Conservation (phyloP, 495 filamentous ascomycete genomes). For the Cairneyella variabilis region DNA sequence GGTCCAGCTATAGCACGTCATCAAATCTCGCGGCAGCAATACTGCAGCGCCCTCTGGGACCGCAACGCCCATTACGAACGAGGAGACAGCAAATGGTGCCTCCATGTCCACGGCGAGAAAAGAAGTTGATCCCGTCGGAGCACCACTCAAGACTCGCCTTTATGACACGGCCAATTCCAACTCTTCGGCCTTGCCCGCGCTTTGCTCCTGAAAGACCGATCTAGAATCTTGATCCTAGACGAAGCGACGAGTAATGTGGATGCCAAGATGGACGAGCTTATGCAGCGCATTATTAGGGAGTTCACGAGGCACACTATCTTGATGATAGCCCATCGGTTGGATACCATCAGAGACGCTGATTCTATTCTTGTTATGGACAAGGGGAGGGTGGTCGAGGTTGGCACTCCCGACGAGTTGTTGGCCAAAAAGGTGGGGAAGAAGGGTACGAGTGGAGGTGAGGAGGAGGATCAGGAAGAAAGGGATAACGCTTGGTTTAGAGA, state of each 20-base stretch:
- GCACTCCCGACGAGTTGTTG: conserved; percentile 65
- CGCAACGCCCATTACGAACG: background rate
- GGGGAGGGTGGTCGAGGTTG: conserved; percentile 67
- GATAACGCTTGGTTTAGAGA: conserved; percentile 5
- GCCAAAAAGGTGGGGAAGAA: background rate
- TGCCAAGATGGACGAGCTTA: conserved; percentile 49
- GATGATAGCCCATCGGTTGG: conserved; percentile 48
- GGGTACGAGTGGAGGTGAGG: background rate
- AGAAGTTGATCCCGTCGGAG: background rate
- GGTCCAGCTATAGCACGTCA: conserved; percentile 23
- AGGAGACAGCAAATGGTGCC: background rate
- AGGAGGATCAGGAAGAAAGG: background rate
- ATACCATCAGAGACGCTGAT: conserved; percentile 84
- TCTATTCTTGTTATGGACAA: conserved; percentile 81
- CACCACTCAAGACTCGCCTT: conserved; percentile 30
- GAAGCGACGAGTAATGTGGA: conserved; percentile 42
- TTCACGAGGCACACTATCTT: conserved; percentile 54
- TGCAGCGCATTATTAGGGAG: conserved; percentile 53
- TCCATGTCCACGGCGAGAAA: conserved; percentile 19
- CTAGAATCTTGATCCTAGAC: conserved; percentile 27
- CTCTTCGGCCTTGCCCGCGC: conserved; percentile 39
- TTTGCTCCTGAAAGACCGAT: background rate
- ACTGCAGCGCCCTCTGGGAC: background rate
- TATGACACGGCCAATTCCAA: conserved; percentile 61
- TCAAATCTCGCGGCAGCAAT: conserved; percentile 21